A percentile compares a stretch with the other conserved stretches of the same genome.
These are phyloP conservation scores for Suillus clintonianus DNA, from an alignment of 768 basidiomycete species.

Conservation along the genomic window DNA sequence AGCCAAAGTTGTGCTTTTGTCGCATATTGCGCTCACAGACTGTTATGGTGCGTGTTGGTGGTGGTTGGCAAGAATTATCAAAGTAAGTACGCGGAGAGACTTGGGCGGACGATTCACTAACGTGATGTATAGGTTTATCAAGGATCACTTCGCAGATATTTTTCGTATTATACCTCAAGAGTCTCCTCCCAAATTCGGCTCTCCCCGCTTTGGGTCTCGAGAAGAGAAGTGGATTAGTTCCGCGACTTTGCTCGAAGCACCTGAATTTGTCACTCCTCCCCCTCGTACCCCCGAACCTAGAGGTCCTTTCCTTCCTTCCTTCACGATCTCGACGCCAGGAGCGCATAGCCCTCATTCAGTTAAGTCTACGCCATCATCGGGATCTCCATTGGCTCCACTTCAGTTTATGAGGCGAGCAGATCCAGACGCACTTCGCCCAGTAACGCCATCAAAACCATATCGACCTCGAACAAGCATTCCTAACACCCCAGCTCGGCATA, in stretches of 20 bases:
- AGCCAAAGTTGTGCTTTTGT: slow-evolving; percentile 89
- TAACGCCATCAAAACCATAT: slow-evolving; percentile 67
- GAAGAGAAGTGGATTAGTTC: slow-evolving; percentile 89
- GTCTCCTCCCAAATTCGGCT: slow-evolving; percentile 53
- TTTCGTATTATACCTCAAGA: slow-evolving; percentile 70
- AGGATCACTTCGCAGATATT: slow-evolving; percentile 81
- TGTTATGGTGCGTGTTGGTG: slow-evolving; percentile 96
- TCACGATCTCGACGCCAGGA: slow-evolving; percentile 55
- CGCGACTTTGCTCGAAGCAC: slow-evolving; percentile 62
- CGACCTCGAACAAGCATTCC: slow-evolving; percentile 43
- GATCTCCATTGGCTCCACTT: slow-evolving; percentile 76
- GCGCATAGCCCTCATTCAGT: slow-evolving; percentile 47
- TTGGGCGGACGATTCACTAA: slow-evolving; percentile 8
- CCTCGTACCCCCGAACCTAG: slow-evolving; percentile 73
- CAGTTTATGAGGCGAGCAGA: slow-evolving; percentile 87
- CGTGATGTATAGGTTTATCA: slow-evolving; percentile 66
- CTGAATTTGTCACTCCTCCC: slow-evolving; percentile 39
- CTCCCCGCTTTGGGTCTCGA: slow-evolving; percentile 38
- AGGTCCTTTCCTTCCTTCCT: slow-evolving; percentile 59
- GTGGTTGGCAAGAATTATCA: slow-evolving; percentile 91
- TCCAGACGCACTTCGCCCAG: slow-evolving; percentile 56
- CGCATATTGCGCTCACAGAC: slow-evolving; percentile 88
- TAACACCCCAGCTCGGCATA: slow-evolving; percentile 50
- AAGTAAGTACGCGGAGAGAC: slow-evolving; percentile 53
- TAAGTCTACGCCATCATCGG: slow-evolving; percentile 57